Base-by-base conservation (phyloP, 2,329 filamentous ascomycete species). In the Aspergillus flavus region DNA sequence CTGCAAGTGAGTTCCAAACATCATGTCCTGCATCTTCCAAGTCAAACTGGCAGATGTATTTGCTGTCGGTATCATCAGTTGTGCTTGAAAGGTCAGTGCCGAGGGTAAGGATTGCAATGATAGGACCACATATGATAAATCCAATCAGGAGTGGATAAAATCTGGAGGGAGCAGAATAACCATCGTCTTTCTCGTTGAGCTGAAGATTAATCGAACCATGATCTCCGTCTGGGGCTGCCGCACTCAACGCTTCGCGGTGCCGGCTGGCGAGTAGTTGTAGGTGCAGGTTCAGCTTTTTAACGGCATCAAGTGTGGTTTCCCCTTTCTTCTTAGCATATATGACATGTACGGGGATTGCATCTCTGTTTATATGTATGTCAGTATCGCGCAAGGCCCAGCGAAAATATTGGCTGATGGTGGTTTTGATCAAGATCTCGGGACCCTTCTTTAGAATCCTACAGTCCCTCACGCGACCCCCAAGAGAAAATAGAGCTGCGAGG, bases 1-100 rank as follows among this genome's bases (percentile, higher is more conserved):
- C 67, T 0, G 85, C 85, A 4, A 88, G 75, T 5, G 83, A 80
- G 69, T 87, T 87, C 86, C 86, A 89, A 2, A 88, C 85, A 69
- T 88, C 86, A 63, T 85, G 83, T 1, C 81, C 81, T 10, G 74
- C 71, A 50, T 85, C 80, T 4, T 78, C 79, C 61, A 87, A 82
- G 69, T 88, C 83, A 66, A 87, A 85, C 58, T 82, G 80, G 6
- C 80, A 82, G 57, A 88, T 80, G 12, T 79, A 79, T 57, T 66
- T 72, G 39, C 62, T 70, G 36, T 65, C 68, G 28, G 55, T 70
- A 61, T 60, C 66, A 2, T 66, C 48, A 2, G 58, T 59, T 52
- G 66, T 66, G 5, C 53, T 66, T 19, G 68, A 66, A 3, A 80
- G 76, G 21, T 80, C 73, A 1, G 79, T 76, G 58, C 84, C 77